Base-by-base conservation (phyloP, 2,329 filamentous ascomycete species). In the Malbranchea cinnamomea region DNA sequence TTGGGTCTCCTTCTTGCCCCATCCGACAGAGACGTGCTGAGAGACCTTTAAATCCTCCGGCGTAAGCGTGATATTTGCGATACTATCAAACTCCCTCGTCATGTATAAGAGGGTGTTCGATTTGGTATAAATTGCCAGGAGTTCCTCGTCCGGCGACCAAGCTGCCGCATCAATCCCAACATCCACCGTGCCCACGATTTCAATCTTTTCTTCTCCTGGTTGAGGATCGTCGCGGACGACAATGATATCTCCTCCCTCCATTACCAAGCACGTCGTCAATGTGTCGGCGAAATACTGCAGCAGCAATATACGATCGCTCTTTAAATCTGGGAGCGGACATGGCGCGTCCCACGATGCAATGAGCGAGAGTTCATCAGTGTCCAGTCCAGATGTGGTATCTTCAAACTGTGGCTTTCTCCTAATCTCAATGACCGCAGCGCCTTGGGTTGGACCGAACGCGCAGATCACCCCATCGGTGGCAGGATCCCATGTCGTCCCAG, bases 1-100 rank as follows among this genome's bases (percentile, higher is more conserved):
- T 52, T 98, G 89, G 0, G 89, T 98, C 57, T 98, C 89, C 50
- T 80, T 83, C 62, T 95, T 95, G 36, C 89, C 89, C 89, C 89
- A 98, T 28, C 89, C 89, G 13, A 98, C 87, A 12, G 84, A 91
- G 34, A 94, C 89, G 60, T 94, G 85, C 52, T 78, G 89, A 15
- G 79, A 95, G n/a, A 74, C 71, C 43, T 78, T 78, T 39, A 92
- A 68, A 54, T 92, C 87, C 25, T 85, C 81, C 0, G 63, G 50
- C 0, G 69, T 71, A 52, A 95, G 73, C 19, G 65, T 60, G 30
- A 80, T 67, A 53, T 85, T 79, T 19, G 78, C 71, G 23, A 92
- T 73, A 34, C 76, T 77, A 43, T 95, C 87, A 41, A 95, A 92
- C 15, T 76, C 74, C 38, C 84, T 71, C 33, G 84, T 93, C 87